These are phyloP conservation scores for Zanthoxylum bungeanum DNA, from an alignment of 345 rosid species.

Conservation along the genomic window DNA sequence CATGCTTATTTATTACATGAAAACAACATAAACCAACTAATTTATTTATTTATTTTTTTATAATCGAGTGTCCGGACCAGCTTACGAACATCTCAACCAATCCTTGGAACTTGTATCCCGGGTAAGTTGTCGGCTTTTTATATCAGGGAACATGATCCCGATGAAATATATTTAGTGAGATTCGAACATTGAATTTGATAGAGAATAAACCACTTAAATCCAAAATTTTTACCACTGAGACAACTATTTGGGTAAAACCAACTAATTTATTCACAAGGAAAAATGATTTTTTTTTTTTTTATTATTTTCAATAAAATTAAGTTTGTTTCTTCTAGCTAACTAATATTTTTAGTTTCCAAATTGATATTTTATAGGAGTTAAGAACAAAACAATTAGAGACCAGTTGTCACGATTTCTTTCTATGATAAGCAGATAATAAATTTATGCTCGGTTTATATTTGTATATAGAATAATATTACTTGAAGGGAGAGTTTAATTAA, in stretches of 20 bases:
- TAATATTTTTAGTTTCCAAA: not conserved
- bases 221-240: too few relatives aligned
- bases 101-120: too few relatives aligned
- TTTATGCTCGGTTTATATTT: not conserved
- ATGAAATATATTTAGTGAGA: too few relatives aligned
- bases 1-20: not conserved
- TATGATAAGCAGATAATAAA: not conserved
- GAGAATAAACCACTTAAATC: too few relatives aligned
- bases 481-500: not conserved
- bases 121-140: too few relatives aligned
- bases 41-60: not conserved
- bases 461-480: not conserved
- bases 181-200: too few relatives aligned
- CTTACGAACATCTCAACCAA: too few relatives aligned
- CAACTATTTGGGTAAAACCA: too few relatives aligned
- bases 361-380: not conserved
- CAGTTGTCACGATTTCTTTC: not conserved
- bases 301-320: not conserved
- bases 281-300: too few relatives aligned
- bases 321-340: not conserved
- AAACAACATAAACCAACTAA: slow-evolving; percentile 13
- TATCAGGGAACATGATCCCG: too few relatives aligned
- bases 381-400: not conserved
- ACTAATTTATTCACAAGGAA: not conserved
- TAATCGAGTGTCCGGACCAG: too few relatives aligned